Evolutionary conservation across 1,139 yeast genomes (phyloP).

Genomic region (Candida buenavistaensis): DNA sequence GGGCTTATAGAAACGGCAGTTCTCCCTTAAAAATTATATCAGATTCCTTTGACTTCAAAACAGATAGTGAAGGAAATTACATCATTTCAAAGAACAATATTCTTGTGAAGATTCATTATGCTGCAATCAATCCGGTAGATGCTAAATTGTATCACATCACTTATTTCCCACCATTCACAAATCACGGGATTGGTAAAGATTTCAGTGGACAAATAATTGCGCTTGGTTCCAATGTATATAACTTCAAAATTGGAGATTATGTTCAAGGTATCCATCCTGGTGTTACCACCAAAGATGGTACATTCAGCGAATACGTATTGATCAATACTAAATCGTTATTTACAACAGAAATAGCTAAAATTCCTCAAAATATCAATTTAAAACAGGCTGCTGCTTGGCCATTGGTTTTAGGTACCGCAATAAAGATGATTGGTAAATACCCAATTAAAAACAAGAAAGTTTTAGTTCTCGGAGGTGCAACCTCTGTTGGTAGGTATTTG

Average conservation of each 20-base stretch:
- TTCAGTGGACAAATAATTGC: slow-evolving; percentile 62
- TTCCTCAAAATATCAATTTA: slow-evolving; percentile 48
- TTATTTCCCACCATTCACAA: slow-evolving; percentile 13
- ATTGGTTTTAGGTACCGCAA: slow-evolving; percentile 58
- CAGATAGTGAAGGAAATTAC: slow-evolving; percentile 1
- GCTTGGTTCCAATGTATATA: slow-evolving; percentile 41
- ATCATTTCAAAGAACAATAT: slow-evolving; percentile 41
- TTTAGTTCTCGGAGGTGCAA: slow-evolving; percentile 69
- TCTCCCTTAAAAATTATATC: slow-evolving; percentile 2
- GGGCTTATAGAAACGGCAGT: not conserved
- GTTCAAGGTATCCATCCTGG: slow-evolving; percentile 55
- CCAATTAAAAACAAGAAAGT: slow-evolving; percentile 26
- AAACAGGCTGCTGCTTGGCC: slow-evolving; percentile 62
- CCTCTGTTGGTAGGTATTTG: slow-evolving; percentile 63
- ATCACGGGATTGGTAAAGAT: slow-evolving; percentile 61
- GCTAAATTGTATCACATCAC: slow-evolving; percentile 42
- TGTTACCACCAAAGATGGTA: slow-evolving; percentile 48
- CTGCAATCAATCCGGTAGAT: slow-evolving; percentile 71
- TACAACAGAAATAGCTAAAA: slow-evolving; percentile 36
- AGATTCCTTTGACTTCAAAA: slow-evolving; percentile 2
- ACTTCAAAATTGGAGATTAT: slow-evolving; percentile 57
- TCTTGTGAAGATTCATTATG: slow-evolving; percentile 58
- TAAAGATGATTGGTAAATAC: slow-evolving; percentile 30
- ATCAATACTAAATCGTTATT: slow-evolving; percentile 30
- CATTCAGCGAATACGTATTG: slow-evolving; percentile 41